Percentiles rank a stretch among this genome's conserved stretches.
Evolutionary conservation across 257 asterid genomes (phyloP).

Genomic region (Gentiana dahurica): DNA sequence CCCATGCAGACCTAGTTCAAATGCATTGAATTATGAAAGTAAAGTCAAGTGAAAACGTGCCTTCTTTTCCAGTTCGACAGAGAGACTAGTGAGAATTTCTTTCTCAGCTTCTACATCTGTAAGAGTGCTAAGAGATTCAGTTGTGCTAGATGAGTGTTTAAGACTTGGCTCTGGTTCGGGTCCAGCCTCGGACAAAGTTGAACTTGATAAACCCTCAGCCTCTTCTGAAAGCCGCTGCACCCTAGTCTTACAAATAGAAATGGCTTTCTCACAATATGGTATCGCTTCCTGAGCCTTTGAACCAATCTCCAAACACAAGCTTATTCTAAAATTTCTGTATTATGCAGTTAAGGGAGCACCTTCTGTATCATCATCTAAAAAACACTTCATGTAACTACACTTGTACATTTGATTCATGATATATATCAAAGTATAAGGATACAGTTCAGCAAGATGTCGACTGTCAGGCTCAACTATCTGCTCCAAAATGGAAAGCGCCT

Average conservation of each 20-base stretch:
- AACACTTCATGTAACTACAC: not conserved
- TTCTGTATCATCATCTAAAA: not conserved
- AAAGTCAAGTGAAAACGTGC: conserved; percentile 18
- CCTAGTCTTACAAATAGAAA: conserved; percentile 63
- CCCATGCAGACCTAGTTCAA: not conserved
- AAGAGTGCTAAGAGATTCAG: conserved; percentile 27
- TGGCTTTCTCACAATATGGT: conserved; percentile 68
- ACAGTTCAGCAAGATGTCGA: conserved; percentile 85
- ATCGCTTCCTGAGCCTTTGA: conserved; percentile 81
- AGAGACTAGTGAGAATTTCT: conserved; percentile 58
- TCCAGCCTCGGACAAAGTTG: conserved; percentile 21
- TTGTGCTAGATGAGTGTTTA: conserved; percentile 31
- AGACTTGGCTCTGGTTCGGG: conserved; percentile 24
- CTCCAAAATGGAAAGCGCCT: conserved; percentile 78
- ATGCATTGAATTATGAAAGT: not conserved
- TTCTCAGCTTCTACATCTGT: conserved; percentile 54
- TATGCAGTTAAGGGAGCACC: conserved; percentile 30
- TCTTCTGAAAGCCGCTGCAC: conserved; percentile 49
- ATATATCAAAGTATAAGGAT: conserved; percentile 38
- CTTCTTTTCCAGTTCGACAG: conserved; percentile 80
- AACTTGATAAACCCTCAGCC: conserved; percentile 21
- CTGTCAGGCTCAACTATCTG: conserved; percentile 82
- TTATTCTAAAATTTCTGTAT: conserved; percentile 73
- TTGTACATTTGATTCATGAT: not conserved
- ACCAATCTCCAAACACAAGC: conserved; percentile 90